These are phyloP conservation scores for Micractinium sp. DNA, from an alignment of 139 green algal species.

Conservation along the genomic window DNA sequence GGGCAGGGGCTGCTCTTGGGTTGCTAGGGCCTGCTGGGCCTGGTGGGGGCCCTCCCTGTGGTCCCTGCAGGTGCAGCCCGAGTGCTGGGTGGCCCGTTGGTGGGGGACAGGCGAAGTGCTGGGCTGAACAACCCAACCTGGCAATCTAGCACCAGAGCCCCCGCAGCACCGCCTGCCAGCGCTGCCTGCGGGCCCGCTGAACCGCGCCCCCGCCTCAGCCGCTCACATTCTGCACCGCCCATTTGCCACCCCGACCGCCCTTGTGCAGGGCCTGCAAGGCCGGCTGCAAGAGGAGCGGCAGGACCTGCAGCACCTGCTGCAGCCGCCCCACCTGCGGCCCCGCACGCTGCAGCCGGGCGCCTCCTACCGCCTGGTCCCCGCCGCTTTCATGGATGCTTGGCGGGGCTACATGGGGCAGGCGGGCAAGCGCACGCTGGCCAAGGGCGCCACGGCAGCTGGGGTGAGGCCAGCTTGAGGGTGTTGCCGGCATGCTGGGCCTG, in stretches of 20 bases:
- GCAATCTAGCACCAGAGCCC: too few species aligned
- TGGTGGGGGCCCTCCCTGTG: too few species aligned
- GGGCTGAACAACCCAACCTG: not conserved
- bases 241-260: too few species aligned
- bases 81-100: not conserved
- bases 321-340: not conserved
- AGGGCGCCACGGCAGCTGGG: not conserved
- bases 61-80: too few species aligned
- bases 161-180: too few species aligned
- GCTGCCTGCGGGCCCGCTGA: too few species aligned
- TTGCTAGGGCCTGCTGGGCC: not conserved
- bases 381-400: slow-evolving; percentile 62
- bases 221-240: too few species aligned
- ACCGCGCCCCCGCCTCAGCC: too few species aligned
- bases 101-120: not conserved
- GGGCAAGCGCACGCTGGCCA: slow-evolving; percentile 9
- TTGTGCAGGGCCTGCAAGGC: slow-evolving; percentile 39
- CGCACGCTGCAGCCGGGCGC: slow-evolving; percentile 46
- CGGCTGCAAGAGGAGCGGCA: slow-evolving; percentile 47
- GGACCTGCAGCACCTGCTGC: slow-evolving; percentile 51
- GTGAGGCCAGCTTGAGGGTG: not conserved
- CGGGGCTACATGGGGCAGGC: slow-evolving; percentile 43
- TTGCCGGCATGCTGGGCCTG: not conserved
- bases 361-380: slow-evolving; percentile 68
- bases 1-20: not conserved